Base-by-base conservation (phyloP, 2,329 filamentous ascomycete species). In the Aspergillus oerlinghausenensis region DNA sequence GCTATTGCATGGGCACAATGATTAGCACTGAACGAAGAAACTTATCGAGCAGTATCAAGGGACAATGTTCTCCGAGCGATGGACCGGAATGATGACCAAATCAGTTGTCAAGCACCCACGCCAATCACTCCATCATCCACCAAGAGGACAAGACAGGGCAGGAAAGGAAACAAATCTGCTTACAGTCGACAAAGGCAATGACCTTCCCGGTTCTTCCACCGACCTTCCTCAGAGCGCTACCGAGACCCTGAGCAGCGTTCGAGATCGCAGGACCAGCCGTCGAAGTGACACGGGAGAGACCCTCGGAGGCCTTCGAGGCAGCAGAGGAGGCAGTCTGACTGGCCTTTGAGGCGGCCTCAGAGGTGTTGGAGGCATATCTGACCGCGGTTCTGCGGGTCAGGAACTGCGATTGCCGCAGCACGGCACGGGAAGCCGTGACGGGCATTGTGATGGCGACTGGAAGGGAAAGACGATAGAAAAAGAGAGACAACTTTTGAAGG, bases 131-230 rank as follows among this genome's bases (percentile, higher is more conserved):
- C 21, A 49, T 17, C 25, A 19, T 21, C 21, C 43, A 40, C 28
- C 8, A 38, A 43, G 26, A 35, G 28, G 48, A 51, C 14, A 28
- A 40, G 32, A 25, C 54, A 51, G 25, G 14, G 49, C 45, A 50
- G 5, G 50, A 47, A 49, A 23, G 19, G 51, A 63, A 60, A 56
- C 52, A 49, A 21, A 51, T 50, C 56, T 47, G 60, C 92, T 79
- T 84, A 97, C 94, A 88, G 83, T 97, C 90, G 70, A 94, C 81
- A 70, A 92, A 89, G 67, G 81, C 82, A 74, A 96, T 84, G 65
- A 92, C 72, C 76, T 83, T 85, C 69, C 90, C 92, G 60, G 90
- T 92, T 68, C 89, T 85, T 70, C 93, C 93, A 70, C 92, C 92
- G 73, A 92, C 82, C 78, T 86, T 88, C 74, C 85, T 81, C 66